A percentile compares a stretch with the other conserved stretches of the same genome.
Evolutionary conservation across 164 flowering plant species (phyloP).

Genomic region (Chimonanthus salicifolius): DNA sequence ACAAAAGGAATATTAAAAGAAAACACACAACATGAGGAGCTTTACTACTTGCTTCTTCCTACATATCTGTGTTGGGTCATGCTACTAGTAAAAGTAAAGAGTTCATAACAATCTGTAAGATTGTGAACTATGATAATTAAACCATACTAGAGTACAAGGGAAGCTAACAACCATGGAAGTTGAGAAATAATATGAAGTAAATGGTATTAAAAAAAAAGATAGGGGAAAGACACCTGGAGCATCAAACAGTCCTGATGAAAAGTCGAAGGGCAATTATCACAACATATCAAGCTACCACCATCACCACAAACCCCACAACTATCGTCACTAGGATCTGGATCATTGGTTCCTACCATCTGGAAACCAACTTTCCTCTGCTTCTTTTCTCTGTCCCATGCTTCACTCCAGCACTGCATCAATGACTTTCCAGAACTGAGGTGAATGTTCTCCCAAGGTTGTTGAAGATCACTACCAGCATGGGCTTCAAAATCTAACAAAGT

Average conservation of each 20-base stretch:
- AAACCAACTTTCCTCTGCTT: conserved; percentile 15
- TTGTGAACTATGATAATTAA: not conserved
- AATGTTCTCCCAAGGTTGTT: conserved; percentile 19
- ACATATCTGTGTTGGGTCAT: not conserved
- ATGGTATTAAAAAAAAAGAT: not conserved
- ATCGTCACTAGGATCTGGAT: conserved; percentile 23
- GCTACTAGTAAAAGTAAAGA: not conserved
- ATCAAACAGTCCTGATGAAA: conserved; percentile 24
- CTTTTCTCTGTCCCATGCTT: conserved; percentile 28
- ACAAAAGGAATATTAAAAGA: not conserved
- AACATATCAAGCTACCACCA: conserved; percentile 25
- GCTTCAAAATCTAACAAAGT: conserved; percentile 21
- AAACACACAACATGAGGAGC: not conserved
- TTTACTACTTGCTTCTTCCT: not conserved
- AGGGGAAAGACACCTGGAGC: conserved; percentile 17
- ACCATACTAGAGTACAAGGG: not conserved
- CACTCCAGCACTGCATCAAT: conserved; percentile 19
- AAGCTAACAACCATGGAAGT: not conserved
- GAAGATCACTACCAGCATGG: conserved; percentile 23
- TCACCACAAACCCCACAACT: conserved; percentile 27
- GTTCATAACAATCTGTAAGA: too few species aligned
- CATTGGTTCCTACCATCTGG: conserved; percentile 14
- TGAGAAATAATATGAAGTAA: not conserved
- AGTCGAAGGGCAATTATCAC: conserved; percentile 29
- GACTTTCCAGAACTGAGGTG: conserved; percentile 19